Conservation (phyloP, 169 alveolate genomes). For the Eimeria maxima region DNA sequence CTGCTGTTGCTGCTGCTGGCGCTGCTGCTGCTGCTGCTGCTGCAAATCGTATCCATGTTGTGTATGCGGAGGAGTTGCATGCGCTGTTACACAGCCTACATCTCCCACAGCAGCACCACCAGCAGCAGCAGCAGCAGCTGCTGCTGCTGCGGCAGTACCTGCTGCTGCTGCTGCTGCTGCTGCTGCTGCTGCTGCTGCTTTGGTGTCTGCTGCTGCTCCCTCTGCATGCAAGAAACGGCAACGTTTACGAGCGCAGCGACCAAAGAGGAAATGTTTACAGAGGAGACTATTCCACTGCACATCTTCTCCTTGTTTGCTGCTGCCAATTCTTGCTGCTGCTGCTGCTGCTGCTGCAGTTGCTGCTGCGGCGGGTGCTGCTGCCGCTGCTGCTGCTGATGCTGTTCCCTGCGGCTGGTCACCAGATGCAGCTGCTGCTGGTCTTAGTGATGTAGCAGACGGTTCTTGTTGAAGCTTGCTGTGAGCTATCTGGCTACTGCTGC, state of each 20-base stretch:
- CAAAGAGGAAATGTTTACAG: slow-evolving; percentile 80
- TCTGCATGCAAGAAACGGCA: slow-evolving; percentile 80
- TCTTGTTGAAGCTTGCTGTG: background rate
- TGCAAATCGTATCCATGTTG: background rate
- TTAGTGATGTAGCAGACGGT: background rate
- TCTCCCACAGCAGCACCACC: slow-evolving; percentile 68
- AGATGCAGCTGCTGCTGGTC: slow-evolving; percentile 3
- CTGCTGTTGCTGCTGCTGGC: slow-evolving; percentile 9
- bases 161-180: slow-evolving; percentile 42
- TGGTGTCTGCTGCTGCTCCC: background rate
- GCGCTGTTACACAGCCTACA: background rate
- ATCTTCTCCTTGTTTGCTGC: slow-evolving; percentile 30
- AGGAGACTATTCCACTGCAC: slow-evolving; percentile 61
- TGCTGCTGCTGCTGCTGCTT: no score
- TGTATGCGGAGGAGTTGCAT: background rate
- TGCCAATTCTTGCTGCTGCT: slow-evolving; percentile 40
- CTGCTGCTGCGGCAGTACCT: no score
- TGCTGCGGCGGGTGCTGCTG: background rate
- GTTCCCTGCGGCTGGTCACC: background rate
- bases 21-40: slow-evolving; percentile 35
- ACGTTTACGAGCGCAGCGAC: slow-evolving; percentile 78
- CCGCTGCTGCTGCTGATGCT: background rate
- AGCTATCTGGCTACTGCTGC: no score
- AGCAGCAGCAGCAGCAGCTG: slow-evolving; percentile 22
- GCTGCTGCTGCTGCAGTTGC: slow-evolving; percentile 8